These are phyloP conservation scores for Talaromyces verruculosus DNA, from an alignment of 2,329 filamentous ascomycete genomes.

Conservation along the genomic window DNA sequence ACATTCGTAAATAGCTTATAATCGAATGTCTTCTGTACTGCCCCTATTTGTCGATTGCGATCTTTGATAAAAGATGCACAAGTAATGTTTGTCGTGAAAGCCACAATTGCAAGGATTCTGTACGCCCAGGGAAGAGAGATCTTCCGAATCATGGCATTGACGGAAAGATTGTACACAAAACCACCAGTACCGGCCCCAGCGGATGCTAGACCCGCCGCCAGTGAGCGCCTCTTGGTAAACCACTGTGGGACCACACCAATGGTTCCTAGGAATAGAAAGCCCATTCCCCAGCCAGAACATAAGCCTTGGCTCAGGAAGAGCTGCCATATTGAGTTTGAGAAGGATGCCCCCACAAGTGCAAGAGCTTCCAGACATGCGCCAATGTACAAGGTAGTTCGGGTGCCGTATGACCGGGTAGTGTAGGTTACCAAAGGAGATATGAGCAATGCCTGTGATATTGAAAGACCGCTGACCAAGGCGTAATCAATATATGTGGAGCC, in stretches of 20 bases:
- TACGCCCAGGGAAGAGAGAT: slow-evolving; percentile 62
- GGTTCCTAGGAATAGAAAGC: slow-evolving; percentile 60
- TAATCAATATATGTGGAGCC: slow-evolving; percentile 56
- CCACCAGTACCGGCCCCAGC: slow-evolving; percentile 61
- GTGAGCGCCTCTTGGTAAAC: slow-evolving; percentile 58
- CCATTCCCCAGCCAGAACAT: slow-evolving; percentile 63
- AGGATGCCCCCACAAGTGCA: slow-evolving; percentile 52
- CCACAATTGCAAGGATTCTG: slow-evolving; percentile 58
- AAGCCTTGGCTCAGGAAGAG: slow-evolving; percentile 61
- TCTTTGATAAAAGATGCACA: slow-evolving; percentile 57
- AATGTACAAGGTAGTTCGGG: slow-evolving; percentile 54
- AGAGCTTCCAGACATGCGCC: slow-evolving; percentile 57
- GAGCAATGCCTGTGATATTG: slow-evolving; percentile 58
- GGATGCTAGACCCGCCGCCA: slow-evolving; percentile 61
- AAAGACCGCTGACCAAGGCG: slow-evolving; percentile 61
- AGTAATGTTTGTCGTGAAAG: slow-evolving; percentile 53
- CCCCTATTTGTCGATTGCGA: slow-evolving; percentile 57
- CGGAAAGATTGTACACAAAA: slow-evolving; percentile 58
- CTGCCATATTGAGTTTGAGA: slow-evolving; percentile 59
- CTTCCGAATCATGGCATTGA: slow-evolving; percentile 57
- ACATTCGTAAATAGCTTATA: slow-evolving; percentile 52
- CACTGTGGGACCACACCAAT: slow-evolving; percentile 61
- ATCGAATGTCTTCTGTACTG: slow-evolving; percentile 55
- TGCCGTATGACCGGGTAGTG: slow-evolving; percentile 54
- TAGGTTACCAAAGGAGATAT: slow-evolving; percentile 58